Evolutionary conservation across 176 grass and related monocot species (phyloP), one percentile per base, ranked within the genome.

Genomic region (Poa annua): DNA sequence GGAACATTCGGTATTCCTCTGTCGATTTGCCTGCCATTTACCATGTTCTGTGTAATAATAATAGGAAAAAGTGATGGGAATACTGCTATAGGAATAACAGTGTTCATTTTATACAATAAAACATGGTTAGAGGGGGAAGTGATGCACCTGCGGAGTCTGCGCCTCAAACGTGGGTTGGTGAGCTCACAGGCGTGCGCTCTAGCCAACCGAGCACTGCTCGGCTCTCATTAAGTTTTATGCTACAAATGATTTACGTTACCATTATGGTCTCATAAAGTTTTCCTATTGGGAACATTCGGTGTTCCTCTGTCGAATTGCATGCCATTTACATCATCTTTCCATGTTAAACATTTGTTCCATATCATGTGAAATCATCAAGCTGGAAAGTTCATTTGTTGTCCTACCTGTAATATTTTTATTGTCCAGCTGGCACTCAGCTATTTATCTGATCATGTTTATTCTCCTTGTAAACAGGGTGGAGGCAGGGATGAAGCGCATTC

Each of bases 371-470:
- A 45, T 71, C 39, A 45, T 45, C 6, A 81, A 49, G 21, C 74
- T 72, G 10, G 4, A 19, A 63, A 78, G 42, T 20, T 62, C 72
- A 72, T 6, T 24, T 14, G 17, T 69, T 75, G 42, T 53, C 26
- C 24, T 70, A 22, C 45, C 49, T 74, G 32, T 85, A 4, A 4
- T 6, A 32, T 6, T 7, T 22, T 44, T 21, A 64, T 11, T 86
- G 38, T 71, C 52, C 47, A 55, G 20, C 54, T 59, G 69, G 12
- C 35, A 82, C 15, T 49, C 21, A 65, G 13, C 44, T 36, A 45
- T 64, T 8, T 84, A 41, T 53, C 72, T 76, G 14, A 86, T 11
- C 12, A 50, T 42, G 74, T 74, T 79, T 47, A 60, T 83, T 33
- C 29, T 48, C 39, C 50, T 19, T 80, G 59, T 86, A 21, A 50